phyloP scores from a whole-genome alignment of 805 yeast species.

The Starmerella kuoi region DNA sequence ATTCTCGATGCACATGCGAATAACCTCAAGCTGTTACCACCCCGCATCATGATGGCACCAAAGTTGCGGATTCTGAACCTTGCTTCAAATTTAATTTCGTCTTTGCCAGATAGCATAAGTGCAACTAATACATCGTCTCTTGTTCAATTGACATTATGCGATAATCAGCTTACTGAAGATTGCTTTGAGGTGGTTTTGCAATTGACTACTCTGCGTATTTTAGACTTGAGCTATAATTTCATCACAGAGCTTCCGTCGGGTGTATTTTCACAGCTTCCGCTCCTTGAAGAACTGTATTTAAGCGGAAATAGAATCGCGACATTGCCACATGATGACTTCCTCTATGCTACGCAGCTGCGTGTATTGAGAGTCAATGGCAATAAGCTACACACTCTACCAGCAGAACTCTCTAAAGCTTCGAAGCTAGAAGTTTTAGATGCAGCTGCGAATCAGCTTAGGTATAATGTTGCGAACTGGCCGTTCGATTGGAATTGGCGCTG shows the following conservation, averaged over 20 bases:
- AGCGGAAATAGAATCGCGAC: constrained; percentile 74
- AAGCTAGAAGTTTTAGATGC: constrained; percentile 68
- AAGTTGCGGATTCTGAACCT: constrained; percentile 24
- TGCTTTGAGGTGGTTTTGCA: constrained; percentile 55
- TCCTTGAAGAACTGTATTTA: constrained; percentile 52
- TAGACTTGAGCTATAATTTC: constrained; percentile 77
- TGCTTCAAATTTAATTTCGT: constrained; percentile 21
- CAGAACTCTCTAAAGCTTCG: constrained; percentile 63
- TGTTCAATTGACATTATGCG: constrained; percentile 48
- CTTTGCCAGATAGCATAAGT: constrained; percentile 4
- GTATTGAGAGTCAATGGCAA: constrained; percentile 68
- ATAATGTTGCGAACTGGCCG: constrained; percentile 86
- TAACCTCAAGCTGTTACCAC: constrained; percentile 58
- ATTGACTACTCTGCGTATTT: constrained; percentile 43
- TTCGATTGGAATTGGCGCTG: constrained; percentile 97
- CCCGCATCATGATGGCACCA: constrained; percentile 50
- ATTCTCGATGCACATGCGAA: constrained; percentile 73
- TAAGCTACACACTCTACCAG: constrained; percentile 73
- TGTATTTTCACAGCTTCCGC: constrained; percentile 43
- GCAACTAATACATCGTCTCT: constrained; percentile 1
- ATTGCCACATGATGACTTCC: constrained; percentile 79
- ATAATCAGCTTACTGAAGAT: constrained; percentile 70
- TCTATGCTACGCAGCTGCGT: constrained; percentile 42
- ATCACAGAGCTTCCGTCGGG: constrained; percentile 71
- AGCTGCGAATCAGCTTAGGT: constrained; percentile 79